Evolutionary conservation across 1,284 basidiomycete genomes (phyloP), one percentile per base, ranked within the genome.

Genomic region (Ustilago tritici): DNA sequence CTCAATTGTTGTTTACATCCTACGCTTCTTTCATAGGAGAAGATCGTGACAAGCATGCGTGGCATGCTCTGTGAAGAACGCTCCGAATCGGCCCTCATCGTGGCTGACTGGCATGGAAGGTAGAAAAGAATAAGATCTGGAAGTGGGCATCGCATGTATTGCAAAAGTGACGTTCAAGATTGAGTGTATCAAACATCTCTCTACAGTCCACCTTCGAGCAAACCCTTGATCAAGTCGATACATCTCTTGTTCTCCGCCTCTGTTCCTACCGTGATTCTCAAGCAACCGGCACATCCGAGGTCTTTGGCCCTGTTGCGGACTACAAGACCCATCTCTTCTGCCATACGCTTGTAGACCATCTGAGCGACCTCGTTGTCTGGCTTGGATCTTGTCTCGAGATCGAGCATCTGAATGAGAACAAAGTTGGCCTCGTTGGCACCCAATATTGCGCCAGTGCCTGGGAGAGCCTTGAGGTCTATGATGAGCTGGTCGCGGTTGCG

Each of bases 391-490:
- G 77, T 76, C 17, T 62, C 64, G 5, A 64, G 23, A 56, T 90
- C 89, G 7, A 95, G 88, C 31, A 99, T 89, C 47, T 94, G 93
- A 0, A 93, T 90, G 75, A 98, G 76, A 36, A 99, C 86, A 86
- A 99, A 99, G 87, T 99, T 99, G 46, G 95, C 95, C 83, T 96
- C 89, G 86, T 93, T 93, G 0, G 89, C 91, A 0, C 96, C 96
- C 55, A 98, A 90, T 12, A 91, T 88, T 3, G 86, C 59, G 0
- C 94, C 94, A 1, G 98, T 46, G 17, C 70, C 89, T 0, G 85
- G 73, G n/a, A 89, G 78, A 23, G 77, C 66, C 17, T 88, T 81
- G 15, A 95, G 87, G 1, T 88, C 87, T 0, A 84, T 69, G 31
- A 92, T 88, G 6, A 95, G 89, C 46, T 75, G 76, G 0, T 84